phyloP scores from a whole-genome alignment of 306 rosid genomes.

The Casuarina glauca region DNA sequence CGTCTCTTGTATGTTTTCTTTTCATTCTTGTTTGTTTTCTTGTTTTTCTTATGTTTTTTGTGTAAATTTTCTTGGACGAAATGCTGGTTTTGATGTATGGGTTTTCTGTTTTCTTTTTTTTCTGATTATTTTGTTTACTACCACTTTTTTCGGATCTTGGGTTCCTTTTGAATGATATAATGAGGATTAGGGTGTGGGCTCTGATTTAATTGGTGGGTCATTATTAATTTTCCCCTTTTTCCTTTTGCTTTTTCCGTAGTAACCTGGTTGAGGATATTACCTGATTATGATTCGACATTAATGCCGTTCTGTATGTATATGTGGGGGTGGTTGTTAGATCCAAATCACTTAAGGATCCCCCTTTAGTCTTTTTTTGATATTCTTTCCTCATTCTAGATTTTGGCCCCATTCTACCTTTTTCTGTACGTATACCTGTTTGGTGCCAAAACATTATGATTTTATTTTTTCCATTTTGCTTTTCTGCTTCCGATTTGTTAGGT shows the following conservation, averaged over 20 bases:
- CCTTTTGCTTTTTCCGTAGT: constrained; percentile 19
- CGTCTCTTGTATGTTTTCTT: constrained; percentile 14
- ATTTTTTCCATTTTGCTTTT: neutral
- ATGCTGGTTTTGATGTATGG: neutral
- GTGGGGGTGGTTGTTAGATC: constrained; percentile 15
- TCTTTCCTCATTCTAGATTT: neutral
- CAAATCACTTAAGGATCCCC: neutral
- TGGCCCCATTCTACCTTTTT: constrained; percentile 27
- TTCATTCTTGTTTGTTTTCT: neutral
- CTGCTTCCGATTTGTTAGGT: neutral
- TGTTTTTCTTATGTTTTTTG: neutral
- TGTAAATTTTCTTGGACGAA: neutral
- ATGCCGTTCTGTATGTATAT: neutral
- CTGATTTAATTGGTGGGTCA: constrained; percentile 49
- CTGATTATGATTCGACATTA: constrained; percentile 20
- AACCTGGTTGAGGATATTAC: constrained; percentile 14
- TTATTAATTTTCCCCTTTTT: constrained; percentile 17
- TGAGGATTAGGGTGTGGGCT: constrained; percentile 38
- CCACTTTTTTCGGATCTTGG: constrained; percentile 6
- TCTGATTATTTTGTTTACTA: neutral
- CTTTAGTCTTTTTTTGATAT: neutral
- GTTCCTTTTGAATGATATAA: constrained; percentile 29
- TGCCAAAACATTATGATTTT: neutral
- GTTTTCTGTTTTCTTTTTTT: constrained; percentile 3
- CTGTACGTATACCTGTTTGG: neutral